Evolutionary conservation across 371 early-diverging fungal genomes (phyloP), one percentile per base, ranked within the genome.

Genomic region (Saksenaea vasiformis): DNA sequence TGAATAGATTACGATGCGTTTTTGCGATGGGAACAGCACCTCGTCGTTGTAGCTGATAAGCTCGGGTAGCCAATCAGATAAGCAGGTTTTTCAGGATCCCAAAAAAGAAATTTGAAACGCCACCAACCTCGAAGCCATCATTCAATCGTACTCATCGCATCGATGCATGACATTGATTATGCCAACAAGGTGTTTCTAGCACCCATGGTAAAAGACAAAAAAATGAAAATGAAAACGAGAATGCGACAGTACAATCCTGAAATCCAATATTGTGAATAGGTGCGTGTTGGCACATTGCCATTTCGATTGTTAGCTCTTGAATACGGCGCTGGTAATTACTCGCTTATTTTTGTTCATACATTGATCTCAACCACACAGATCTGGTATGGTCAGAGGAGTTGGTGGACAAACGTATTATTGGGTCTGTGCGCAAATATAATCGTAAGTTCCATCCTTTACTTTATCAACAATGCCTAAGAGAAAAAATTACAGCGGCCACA

Each of bases 381-480:
- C 69, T 95, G 24, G 97, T 97, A 15, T 98, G 94, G 85, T 82
- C 90, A 3, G 93, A 95, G 28, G 98, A 98, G 72, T 86, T 93
- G 11, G 87, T 98, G 13, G 98, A 95, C 78, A 91, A 89, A 64
- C 80, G 90, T 56, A 89, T 98, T 27, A 87, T 92, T 34, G 90
- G 88, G n/a, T 86, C 91, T 17, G 78, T 80, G 34, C 85, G 98
- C 44, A 70, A 85, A 37, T 84, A 86, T 24, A 91, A 95, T 68
- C 77, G 91, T 89, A 80, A 72, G 56, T 28, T 47, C 22, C 2
- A 7, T 7, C 31, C 41, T 19, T 10, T 14, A 39, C 11, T 11
- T 39, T n/a, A 11, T 3, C 2, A 39, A 3, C 39, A 39, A 31
- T n/a, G 47, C 47, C 19, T n/a, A 47, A 19, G 4, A 8, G 10